Conservation (phyloP, 2,329 filamentous ascomycete species). For the Whalleya microplaca region DNA sequence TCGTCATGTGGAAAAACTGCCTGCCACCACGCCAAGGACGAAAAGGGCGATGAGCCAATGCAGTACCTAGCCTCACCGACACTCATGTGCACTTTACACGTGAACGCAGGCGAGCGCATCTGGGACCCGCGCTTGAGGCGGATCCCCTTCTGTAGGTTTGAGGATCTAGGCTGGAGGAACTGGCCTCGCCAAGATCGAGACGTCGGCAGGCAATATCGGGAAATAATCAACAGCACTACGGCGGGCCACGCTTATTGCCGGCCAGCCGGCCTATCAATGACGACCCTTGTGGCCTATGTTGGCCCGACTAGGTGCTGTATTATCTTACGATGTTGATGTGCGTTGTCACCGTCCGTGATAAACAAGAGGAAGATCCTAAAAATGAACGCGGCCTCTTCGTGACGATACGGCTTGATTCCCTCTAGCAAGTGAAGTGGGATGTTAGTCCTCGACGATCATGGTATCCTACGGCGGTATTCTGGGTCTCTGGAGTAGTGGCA, state of each 20-base stretch:
- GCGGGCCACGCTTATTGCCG: neutral
- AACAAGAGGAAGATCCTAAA: neutral
- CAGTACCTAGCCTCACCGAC: no score
- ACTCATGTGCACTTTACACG: no score
- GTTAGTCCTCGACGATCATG: neutral
- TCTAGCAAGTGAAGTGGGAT: neutral
- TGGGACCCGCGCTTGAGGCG: no score
- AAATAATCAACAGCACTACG: neutral
- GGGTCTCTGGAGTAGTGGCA: neutral
- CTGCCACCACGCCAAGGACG: neutral
- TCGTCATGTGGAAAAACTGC: neutral
- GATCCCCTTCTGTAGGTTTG: no score
- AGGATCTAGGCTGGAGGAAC: no score
- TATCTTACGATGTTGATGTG: neutral
- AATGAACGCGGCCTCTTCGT: no score
- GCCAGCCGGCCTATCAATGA: neutral
- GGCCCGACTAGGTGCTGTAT: neutral
- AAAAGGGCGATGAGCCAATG: no score
- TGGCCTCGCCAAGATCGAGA: neutral
- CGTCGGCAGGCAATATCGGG: neutral
- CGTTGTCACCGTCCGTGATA: neutral
- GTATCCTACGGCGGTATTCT: neutral
- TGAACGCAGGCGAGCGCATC: no score
- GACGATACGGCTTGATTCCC: neutral
- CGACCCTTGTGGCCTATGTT: neutral